Percentiles rank a stretch among this genome's conserved stretches.
phyloP scores from a whole-genome alignment of 2,329 filamentous ascomycete species.

The Hypoxylon sp. region DNA sequence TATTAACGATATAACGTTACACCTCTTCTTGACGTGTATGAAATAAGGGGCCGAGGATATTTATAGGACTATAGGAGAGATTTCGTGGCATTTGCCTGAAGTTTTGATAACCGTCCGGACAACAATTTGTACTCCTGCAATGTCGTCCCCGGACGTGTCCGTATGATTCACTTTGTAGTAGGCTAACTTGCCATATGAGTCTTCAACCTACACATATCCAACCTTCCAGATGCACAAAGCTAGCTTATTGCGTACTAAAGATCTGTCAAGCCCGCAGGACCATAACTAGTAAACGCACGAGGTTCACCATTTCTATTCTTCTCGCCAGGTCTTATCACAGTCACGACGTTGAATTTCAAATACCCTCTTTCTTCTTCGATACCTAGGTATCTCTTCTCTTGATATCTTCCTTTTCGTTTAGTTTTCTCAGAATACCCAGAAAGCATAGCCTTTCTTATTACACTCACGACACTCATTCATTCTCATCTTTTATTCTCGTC shows the following conservation, averaged over 20 bases:
- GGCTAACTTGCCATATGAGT: background rate
- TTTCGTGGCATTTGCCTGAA: background rate
- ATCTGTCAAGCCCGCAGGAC: too few species aligned
- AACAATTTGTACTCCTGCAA: background rate
- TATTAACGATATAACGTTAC: background rate
- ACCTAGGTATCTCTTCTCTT: background rate
- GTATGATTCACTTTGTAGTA: background rate
- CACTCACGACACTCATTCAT: background rate
- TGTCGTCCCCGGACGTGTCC: conserved; percentile 1
- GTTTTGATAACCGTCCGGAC: background rate
- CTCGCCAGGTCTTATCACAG: background rate
- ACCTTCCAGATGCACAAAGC: too few species aligned
- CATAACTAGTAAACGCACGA: background rate
- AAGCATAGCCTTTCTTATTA: background rate
- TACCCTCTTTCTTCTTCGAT: background rate
- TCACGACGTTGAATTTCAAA: background rate
- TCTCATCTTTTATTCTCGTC: background rate
- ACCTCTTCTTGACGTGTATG: conserved; percentile 4
- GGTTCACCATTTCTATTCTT: background rate
- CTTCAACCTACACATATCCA: too few species aligned
- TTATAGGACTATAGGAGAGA: background rate
- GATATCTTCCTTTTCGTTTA: background rate
- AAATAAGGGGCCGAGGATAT: background rate
- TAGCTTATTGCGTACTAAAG: too few species aligned
- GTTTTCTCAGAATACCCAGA: background rate